Evolutionary conservation across 176 grass and related monocot species (phyloP).

Genomic region (Ananas comosus): DNA sequence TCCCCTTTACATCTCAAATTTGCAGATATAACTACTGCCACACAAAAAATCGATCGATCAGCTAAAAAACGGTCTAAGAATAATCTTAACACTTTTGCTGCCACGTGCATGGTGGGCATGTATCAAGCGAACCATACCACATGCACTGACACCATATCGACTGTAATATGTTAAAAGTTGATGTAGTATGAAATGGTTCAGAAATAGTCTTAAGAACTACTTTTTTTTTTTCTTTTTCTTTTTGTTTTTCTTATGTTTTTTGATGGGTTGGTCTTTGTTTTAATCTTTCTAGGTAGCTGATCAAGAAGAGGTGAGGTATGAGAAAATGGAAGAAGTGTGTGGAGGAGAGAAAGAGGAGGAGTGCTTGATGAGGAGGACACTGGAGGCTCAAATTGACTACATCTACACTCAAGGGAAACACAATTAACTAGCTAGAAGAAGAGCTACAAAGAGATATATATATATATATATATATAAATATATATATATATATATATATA

Average conservation of each 20-base stretch:
- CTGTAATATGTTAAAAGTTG: not conserved
- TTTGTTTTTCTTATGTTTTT: not conserved
- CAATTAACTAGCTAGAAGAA: conserved; percentile 5
- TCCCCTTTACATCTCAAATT: not conserved
- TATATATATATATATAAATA: too few relatives aligned
- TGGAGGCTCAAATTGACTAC: conserved; percentile 51
- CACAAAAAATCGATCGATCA: too few relatives aligned
- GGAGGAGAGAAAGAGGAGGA: conserved; percentile 23
- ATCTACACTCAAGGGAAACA: conserved; percentile 61
- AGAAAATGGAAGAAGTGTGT: conserved; percentile 10
- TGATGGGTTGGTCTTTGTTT: not conserved
- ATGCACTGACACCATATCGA: too few relatives aligned
- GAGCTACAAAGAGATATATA: too few relatives aligned
- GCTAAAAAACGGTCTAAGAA: too few relatives aligned
- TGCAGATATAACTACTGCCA: too few relatives aligned
- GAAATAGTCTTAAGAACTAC: conserved; percentile 1
- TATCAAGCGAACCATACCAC: too few relatives aligned
- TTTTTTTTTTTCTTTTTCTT: too few relatives aligned
- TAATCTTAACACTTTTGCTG: too few relatives aligned
- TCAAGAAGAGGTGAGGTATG: not conserved
- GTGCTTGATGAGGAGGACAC: conserved; percentile 46
- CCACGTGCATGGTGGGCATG: too few relatives aligned
- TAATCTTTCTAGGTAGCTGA: not conserved
- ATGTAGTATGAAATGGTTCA: conserved; percentile 3
- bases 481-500: too few relatives aligned